phyloP scores from a whole-genome alignment of 257 asterid genomes.

The Dorcoceras hygrometricum region DNA sequence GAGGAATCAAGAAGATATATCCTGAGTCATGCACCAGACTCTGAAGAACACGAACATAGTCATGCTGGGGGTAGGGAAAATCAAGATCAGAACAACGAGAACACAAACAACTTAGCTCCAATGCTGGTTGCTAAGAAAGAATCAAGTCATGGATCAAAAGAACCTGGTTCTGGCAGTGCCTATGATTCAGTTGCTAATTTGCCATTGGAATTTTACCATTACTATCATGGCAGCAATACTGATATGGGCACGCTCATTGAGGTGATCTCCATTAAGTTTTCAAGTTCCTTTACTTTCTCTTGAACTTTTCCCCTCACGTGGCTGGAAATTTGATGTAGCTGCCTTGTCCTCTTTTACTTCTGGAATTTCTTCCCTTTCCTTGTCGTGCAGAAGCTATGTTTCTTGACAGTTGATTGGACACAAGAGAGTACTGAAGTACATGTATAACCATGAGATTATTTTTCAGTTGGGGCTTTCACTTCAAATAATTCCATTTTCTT shows the following conservation, averaged over 20 bases:
- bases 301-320: constrained; percentile 10
- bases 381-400: neutral
- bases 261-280: constrained; percentile 38
- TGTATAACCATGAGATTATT: neutral
- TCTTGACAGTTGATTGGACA: neutral
- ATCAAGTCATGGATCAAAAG: constrained; percentile 32
- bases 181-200: constrained; percentile 56
- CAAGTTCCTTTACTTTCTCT: constrained; percentile 13
- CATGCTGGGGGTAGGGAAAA: constrained; percentile 23
- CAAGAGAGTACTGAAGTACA: neutral
- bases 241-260: constrained; percentile 97
- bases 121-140: constrained; percentile 31
- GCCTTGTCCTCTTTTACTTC: constrained; percentile 1
- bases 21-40: constrained; percentile 32
- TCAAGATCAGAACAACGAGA: constrained; percentile 35
- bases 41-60: constrained; percentile 29
- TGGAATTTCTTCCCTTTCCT: constrained; percentile 2
- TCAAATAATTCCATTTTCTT: constrained; percentile 14
- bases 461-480: neutral
- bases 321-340: constrained; percentile 9
- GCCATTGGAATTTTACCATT: constrained; percentile 94
- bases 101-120: constrained; percentile 26
- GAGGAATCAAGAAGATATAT: constrained; percentile 58
- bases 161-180: constrained; percentile 39
- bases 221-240: constrained; percentile 86